A percentile compares a stretch with the other conserved stretches of the same genome.
These are phyloP conservation scores for Lichina pygmaea DNA, from an alignment of 495 filamentous ascomycete species.

Conservation along the genomic window DNA sequence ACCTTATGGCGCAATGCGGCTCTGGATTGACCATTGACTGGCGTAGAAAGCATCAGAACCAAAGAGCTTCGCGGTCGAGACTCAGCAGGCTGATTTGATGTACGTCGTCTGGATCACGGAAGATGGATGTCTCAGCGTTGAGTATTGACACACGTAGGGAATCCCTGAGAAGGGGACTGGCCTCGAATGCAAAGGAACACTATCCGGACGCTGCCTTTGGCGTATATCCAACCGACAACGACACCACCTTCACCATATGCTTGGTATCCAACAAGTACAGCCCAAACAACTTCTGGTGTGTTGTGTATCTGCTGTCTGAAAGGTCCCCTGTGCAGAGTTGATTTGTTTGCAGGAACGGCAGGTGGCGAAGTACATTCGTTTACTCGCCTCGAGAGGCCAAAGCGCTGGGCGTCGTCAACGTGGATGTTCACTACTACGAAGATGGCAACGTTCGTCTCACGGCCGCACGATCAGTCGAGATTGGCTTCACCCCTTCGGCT, in stretches of 20 bases:
- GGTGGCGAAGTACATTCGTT: conserved; percentile 76
- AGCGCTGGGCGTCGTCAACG: conserved; percentile 41
- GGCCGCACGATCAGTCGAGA: conserved; percentile 46
- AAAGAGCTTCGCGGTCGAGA: conserved; percentile 61
- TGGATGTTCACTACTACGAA: conserved; percentile 98
- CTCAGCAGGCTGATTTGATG: conserved; percentile 54
- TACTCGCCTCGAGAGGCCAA: conserved; percentile 33
- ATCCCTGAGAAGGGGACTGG: conserved; percentile 54
- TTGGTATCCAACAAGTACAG: conserved; percentile 91
- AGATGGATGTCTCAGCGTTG: conserved; percentile 3
- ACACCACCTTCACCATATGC: conserved; percentile 49
- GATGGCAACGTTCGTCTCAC: conserved; percentile 89
- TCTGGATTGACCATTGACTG: background rate
- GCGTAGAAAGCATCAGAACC: conserved; percentile 53
- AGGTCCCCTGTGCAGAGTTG: background rate
- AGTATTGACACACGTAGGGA: conserved; percentile 20
- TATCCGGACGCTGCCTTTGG: conserved; percentile 59
- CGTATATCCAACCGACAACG: conserved; percentile 51
- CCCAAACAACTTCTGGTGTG: conserved; percentile 83
- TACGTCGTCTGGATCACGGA: conserved; percentile 15
- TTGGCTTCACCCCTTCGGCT: conserved; percentile 24
- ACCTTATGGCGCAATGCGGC: background rate
- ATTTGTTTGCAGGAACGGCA: conserved; percentile 44
- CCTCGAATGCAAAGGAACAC: conserved; percentile 64
- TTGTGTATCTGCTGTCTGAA: conserved; percentile 1